Percentiles rank a stretch among this genome's conserved stretches.
phyloP scores from a whole-genome alignment of 73 alveolate species.

The Loxodes magnus region DNA sequence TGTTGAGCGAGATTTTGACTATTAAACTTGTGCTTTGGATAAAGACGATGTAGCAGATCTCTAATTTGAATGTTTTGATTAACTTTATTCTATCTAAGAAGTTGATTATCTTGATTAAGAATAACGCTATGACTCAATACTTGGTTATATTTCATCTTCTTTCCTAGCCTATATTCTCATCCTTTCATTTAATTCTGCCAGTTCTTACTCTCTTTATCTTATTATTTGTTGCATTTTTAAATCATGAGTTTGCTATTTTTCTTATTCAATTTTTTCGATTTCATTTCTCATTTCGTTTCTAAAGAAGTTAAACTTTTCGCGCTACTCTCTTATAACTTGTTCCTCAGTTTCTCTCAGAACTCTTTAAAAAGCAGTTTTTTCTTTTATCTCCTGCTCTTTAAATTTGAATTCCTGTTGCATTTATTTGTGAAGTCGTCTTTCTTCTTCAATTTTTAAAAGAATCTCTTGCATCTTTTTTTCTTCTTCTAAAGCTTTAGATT shows the following conservation, averaged over 20 bases:
- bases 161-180: no score
- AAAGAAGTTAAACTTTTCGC: slow-evolving; percentile 1
- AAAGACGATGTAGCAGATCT: no score
- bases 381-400: slow-evolving; percentile 20
- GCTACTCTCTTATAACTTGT: slow-evolving; percentile 10
- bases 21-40: no score
- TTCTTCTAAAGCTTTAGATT: neutral
- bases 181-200: no score
- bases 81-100: no score
- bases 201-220: slow-evolving; percentile 26
- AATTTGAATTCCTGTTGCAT: slow-evolving; percentile 5
- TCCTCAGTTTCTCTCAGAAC: slow-evolving; percentile 11
- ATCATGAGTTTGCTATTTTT: slow-evolving; percentile 3
- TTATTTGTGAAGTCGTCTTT: neutral
- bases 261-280: neutral
- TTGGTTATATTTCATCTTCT: no score
- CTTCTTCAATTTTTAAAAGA: slow-evolving; percentile 5
- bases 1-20: no score
- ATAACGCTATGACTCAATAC: no score
- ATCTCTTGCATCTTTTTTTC: slow-evolving; percentile 10
- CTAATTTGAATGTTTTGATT: no score
- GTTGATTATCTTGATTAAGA: no score
- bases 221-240: slow-evolving; percentile 14
- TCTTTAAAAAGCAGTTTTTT: slow-evolving; percentile 16
- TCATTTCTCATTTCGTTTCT: slow-evolving; percentile 1